Conservation (phyloP, 345 rosid genomes). For the Rhodamnia argentea region DNA sequence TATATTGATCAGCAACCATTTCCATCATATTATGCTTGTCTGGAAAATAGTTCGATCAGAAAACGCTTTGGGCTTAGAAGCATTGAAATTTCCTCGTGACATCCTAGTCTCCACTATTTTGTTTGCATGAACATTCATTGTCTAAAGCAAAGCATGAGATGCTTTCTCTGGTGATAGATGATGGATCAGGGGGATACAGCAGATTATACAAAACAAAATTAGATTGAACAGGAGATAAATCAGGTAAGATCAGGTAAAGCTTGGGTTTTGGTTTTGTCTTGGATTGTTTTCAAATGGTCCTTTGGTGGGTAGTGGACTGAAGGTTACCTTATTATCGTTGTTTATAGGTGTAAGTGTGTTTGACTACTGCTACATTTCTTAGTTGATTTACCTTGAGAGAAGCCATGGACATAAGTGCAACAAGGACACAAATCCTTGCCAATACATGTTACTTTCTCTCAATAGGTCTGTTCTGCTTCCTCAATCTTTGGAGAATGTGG, state of each 20-base stretch:
- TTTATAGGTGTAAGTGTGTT: not conserved
- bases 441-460: fast-evolving
- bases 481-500: not conserved
- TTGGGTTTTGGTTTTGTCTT: not conserved
- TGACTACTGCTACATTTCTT: not conserved
- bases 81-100: not conserved
- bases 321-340: not conserved
- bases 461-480: no score
- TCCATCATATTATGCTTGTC: not conserved
- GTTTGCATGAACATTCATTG: not conserved
- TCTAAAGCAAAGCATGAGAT: not conserved
- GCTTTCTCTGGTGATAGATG: no score
- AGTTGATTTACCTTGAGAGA: not conserved
- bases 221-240: not conserved
- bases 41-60: not conserved
- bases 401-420: not conserved
- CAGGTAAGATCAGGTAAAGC: not conserved
- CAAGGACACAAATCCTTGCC: not conserved
- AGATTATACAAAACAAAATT: not conserved
- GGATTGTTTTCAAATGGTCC: not conserved
- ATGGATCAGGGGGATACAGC: not conserved
- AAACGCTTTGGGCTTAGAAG: not conserved
- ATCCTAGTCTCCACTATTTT: not conserved
- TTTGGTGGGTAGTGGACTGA: not conserved
- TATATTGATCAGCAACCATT: not conserved